Conservation (phyloP, 208 protist genomes). For the Acanthamoeba lenticulata region DNA sequence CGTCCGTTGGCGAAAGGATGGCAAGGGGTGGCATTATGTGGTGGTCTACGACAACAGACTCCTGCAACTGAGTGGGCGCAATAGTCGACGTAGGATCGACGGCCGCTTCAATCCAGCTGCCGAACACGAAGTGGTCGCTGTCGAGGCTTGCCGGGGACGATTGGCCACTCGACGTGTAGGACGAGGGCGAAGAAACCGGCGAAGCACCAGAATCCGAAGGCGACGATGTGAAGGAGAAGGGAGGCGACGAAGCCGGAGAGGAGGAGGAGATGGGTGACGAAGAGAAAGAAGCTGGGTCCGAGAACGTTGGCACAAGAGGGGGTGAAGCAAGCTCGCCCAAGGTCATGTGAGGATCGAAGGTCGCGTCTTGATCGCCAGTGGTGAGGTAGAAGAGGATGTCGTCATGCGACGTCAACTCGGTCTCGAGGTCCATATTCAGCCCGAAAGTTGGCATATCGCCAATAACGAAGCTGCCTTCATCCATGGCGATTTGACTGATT, state of each 20-base stretch:
- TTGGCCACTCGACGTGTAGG: not conserved
- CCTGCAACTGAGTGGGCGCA: not conserved
- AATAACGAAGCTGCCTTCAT: constrained; percentile 5
- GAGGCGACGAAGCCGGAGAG: too few relatives aligned
- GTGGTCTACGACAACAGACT: too few relatives aligned
- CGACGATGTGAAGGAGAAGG: not conserved
- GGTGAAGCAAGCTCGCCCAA: too few relatives aligned
- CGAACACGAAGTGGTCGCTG: not conserved
- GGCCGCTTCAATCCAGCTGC: not conserved
- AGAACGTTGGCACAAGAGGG: too few relatives aligned
- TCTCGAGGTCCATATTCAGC: not conserved
- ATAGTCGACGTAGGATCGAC: not conserved
- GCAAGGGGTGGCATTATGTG: not conserved
- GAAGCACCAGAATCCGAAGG: too few relatives aligned
- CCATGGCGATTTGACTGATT: not conserved
- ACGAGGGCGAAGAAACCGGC: not conserved
- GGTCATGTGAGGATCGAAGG: too few relatives aligned
- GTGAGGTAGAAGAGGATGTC: not conserved
- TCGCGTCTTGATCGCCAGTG: not conserved
- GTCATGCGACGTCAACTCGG: not conserved
- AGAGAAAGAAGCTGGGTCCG: too few relatives aligned
- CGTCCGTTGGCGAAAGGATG: too few relatives aligned
- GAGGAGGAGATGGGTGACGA: too few relatives aligned
- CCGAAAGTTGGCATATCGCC: not conserved
- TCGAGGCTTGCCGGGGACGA: not conserved